Percentiles rank a stretch among this genome's conserved stretches.
Evolutionary conservation across 1,284 basidiomycete genomes (phyloP).

Genomic region (Irpex sp.): DNA sequence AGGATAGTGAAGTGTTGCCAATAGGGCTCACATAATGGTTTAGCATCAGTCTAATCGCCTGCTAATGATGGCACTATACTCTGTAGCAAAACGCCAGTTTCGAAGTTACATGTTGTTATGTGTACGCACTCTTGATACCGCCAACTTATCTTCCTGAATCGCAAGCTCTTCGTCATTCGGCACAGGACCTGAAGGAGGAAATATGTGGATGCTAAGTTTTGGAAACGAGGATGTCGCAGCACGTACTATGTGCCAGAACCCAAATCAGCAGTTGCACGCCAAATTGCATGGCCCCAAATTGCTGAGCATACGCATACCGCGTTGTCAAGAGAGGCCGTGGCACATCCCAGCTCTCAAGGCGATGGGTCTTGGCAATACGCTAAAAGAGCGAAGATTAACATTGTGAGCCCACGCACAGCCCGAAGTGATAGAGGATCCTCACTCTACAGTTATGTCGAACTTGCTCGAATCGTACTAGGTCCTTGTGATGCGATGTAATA

Average conservation of each 20-base stretch:
- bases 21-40: constrained; percentile 66
- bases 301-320: constrained; percentile 80
- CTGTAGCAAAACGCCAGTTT: constrained; percentile 31
- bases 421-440: constrained; percentile 14
- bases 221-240: neutral
- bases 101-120: neutral
- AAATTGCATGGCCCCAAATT: constrained; percentile 70
- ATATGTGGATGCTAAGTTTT: neutral
- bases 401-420: neutral
- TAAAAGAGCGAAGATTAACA: constrained; percentile 71
- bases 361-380: constrained; percentile 80
- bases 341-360: constrained; percentile 77
- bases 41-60: constrained; percentile 59
- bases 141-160: constrained; percentile 65
- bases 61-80: constrained; percentile 65
- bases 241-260: constrained; percentile 71
- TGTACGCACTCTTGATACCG: constrained; percentile 58
- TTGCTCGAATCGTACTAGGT: constrained; percentile 77
- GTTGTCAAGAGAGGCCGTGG: constrained; percentile 66
- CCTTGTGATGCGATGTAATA: constrained; percentile 83
- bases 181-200: constrained; percentile 17
- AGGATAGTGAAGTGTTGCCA: too few species aligned
- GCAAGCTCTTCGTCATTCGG: constrained; percentile 42
- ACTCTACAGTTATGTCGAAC: constrained; percentile 82
- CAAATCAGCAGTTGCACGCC: constrained; percentile 75